Percentiles rank a stretch among this genome's conserved stretches.
These are phyloP conservation scores for Pochonia chlamydosporia DNA, from an alignment of 2,329 filamentous ascomycete species.

Conservation along the genomic window DNA sequence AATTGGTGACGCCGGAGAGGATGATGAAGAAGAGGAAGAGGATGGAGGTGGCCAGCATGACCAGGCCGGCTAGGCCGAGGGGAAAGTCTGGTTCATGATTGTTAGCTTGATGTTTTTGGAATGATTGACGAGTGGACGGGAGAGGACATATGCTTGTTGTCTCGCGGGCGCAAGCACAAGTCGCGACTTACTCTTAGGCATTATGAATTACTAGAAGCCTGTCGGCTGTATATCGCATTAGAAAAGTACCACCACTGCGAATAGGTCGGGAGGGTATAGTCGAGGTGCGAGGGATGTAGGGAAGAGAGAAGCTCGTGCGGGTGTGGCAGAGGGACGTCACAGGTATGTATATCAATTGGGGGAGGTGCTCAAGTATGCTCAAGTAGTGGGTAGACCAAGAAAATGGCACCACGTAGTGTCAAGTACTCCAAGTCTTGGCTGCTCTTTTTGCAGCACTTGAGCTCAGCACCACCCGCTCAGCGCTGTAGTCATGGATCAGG, in stretches of 20 bases:
- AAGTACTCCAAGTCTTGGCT: too few relatives aligned
- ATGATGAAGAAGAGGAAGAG: constrained; percentile 55
- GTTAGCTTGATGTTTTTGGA: neutral
- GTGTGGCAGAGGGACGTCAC: neutral
- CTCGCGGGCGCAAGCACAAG: neutral
- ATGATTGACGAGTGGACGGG: neutral
- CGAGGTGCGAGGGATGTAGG: neutral
- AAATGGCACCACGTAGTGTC: too few relatives aligned
- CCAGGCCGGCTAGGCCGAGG: constrained; percentile 36
- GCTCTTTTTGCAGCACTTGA: too few relatives aligned
- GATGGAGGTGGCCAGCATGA: constrained; percentile 45
- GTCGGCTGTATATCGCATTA: neutral
- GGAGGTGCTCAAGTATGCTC: neutral
- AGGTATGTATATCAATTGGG: neutral
- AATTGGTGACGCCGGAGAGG: constrained; percentile 44
- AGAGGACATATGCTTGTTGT: too few relatives aligned
- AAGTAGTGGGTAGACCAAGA: neutral
- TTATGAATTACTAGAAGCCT: constrained; percentile 3
- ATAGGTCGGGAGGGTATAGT: neutral
- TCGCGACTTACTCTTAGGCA: constrained; percentile 14
- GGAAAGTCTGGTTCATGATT: constrained; percentile 27
- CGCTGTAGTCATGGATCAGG: too few relatives aligned
- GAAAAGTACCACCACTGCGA: neutral
- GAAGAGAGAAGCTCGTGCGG: neutral
- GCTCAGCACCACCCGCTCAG: too few relatives aligned